Conservation (phyloP, 257 asterid species). For the Craterostigma plantagineum region DNA sequence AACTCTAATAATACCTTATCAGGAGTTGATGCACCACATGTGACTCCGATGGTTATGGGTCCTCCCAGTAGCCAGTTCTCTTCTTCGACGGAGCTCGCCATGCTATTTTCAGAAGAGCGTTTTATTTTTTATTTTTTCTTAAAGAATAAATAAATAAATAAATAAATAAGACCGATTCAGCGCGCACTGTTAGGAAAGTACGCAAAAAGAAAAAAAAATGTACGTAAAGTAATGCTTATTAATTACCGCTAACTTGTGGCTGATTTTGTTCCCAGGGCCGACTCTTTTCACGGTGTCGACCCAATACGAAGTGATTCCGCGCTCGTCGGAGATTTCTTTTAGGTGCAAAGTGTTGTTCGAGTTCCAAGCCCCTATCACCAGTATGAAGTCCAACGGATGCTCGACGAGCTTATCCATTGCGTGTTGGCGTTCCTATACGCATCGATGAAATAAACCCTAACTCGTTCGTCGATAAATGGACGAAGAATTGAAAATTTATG, state of each 20-base stretch:
- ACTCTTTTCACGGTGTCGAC: constrained; percentile 69
- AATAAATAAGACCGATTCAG: too few relatives aligned
- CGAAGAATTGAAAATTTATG: too few relatives aligned
- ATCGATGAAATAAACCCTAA: too few relatives aligned
- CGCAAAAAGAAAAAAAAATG: too few relatives aligned
- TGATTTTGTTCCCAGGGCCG: constrained; percentile 84
- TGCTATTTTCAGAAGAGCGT: constrained; percentile 24
- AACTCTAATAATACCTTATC: constrained; percentile 95
- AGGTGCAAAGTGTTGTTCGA: constrained; percentile 97
- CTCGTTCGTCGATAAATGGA: too few relatives aligned
- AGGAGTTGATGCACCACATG: constrained; percentile 99
- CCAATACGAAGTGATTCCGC: constrained; percentile 94
- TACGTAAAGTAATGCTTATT: too few relatives aligned
- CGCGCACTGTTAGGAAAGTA: too few relatives aligned
- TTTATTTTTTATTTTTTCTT: neutral
- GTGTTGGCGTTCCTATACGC: constrained; percentile 98
- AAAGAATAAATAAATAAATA: too few relatives aligned
- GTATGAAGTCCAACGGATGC: constrained; percentile 57
- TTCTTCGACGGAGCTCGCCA: constrained; percentile 91
- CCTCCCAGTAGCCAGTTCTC: constrained; percentile 82
- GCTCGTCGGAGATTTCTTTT: constrained; percentile 86
- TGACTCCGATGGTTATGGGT: constrained; percentile 71
- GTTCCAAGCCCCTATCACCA: constrained; percentile 98
- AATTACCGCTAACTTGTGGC: constrained; percentile 60
- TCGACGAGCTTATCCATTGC: constrained; percentile 96